Conservation (phyloP, 2,329 filamentous ascomycete genomes). For the Akanthomyces dipterigenus region DNA sequence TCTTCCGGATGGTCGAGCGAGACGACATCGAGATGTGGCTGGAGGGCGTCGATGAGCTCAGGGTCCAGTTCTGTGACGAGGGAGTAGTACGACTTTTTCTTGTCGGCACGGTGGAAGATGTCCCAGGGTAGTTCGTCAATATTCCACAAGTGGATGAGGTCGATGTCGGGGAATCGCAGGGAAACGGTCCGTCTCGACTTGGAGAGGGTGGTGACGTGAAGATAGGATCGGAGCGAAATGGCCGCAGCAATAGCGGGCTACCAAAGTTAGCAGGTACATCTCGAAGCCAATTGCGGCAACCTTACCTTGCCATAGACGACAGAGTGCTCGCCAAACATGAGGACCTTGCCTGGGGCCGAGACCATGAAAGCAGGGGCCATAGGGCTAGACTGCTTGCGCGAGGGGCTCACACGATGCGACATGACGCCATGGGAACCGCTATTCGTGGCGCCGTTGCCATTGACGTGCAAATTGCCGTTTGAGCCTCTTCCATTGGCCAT, state of each 20-base stretch:
- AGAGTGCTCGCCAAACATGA: slow-evolving; percentile 95
- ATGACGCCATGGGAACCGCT: slow-evolving; percentile 29
- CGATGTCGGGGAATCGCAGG: slow-evolving; percentile 85
- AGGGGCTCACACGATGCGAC: slow-evolving; percentile 31
- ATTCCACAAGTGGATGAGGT: slow-evolving; percentile 85
- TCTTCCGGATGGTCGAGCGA: slow-evolving; percentile 61
- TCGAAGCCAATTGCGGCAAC: not conserved
- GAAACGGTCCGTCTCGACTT: slow-evolving; percentile 86
- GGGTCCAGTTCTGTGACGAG: slow-evolving; percentile 76
- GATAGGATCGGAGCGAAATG: slow-evolving; percentile 91
- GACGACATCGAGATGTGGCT: slow-evolving; percentile 69
- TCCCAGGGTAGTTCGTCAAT: slow-evolving; percentile 88
- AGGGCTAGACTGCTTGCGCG: slow-evolving; percentile 54
- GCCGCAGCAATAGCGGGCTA: slow-evolving; percentile 89
- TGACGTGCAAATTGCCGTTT: slow-evolving; percentile 24
- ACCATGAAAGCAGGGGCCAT: slow-evolving; percentile 94
- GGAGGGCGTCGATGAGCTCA: slow-evolving; percentile 72
- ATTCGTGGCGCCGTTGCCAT: slow-evolving; percentile 28
- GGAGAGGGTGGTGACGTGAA: slow-evolving; percentile 88
- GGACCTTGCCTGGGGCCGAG: slow-evolving; percentile 95
- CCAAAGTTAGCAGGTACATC: not conserved
- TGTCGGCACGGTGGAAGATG: slow-evolving; percentile 68
- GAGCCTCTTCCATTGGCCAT: slow-evolving; percentile 10
- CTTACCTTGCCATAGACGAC: slow-evolving; percentile 92
- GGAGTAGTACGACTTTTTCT: slow-evolving; percentile 95